Base-by-base conservation (phyloP, 306 rosid genomes). In the Sphenostylis stenocarpa region DNA sequence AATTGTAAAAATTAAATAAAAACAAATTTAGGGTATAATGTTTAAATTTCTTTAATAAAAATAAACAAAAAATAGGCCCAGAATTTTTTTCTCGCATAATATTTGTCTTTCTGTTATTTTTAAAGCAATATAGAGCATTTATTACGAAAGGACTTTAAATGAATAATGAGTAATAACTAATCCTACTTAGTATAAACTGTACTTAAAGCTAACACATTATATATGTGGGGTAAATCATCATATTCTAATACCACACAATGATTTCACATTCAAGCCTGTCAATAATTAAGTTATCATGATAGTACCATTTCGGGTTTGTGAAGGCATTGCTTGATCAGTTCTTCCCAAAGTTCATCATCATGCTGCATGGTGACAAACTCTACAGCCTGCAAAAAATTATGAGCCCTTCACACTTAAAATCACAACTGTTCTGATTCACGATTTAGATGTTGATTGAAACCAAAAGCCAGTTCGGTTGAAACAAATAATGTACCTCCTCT, bases 311-410 rank as follows among this genome's bases (percentile, higher is more conserved):
- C 88, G 31, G 88, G 88, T 66, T 79, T 85, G 82, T 82, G 82
- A 70, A 85, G 84, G 72, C 88, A 85, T 75, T 82, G 88, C 77
- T 85, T 85, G 82, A 85, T 85, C 58, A 85, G 74, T 85, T 85
- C 88, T 82, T 85, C 88, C 88, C 88, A 85, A 49, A 85, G 88
- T 70, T 85, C 88, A 79, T 85, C 88, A 60, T 85, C 88, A 43
- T 85, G 82, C 77, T 85, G 88, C 88, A 85, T 75, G 70, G 88
- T 82, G 70, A 85, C 86, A 83, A 92, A 95, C 84, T 95, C 97
- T 53, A 92, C 94, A 20, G 97, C 97, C 97, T 92, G 93, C 34
- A 45, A 72, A 84, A 72, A 83, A 76, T 75, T 49, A 85, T 31
- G 68, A 81, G 44, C 24, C 51, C 52, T 61, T 80, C 78, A 79